A percentile compares a stretch with the other conserved stretches of the same genome.
These are phyloP conservation scores for Yamadazyma epiphylla DNA, from an alignment of 1,139 yeast species.

Conservation along the genomic window DNA sequence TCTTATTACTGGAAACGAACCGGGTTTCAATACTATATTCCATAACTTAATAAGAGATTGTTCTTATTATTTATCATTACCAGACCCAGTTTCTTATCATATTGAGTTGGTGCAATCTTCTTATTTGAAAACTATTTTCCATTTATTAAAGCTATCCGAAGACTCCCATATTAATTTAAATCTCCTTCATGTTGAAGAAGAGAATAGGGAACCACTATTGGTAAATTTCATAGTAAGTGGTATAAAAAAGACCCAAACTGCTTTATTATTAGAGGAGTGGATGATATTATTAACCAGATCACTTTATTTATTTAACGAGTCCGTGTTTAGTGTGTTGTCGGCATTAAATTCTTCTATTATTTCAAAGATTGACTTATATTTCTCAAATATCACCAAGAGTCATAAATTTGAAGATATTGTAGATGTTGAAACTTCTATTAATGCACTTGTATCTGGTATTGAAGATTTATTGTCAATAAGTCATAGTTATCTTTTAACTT, in stretches of 20 bases:
- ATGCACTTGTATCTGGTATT: slow-evolving; percentile 57
- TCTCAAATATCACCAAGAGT: slow-evolving; percentile 17
- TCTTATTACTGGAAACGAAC: slow-evolving; percentile 55
- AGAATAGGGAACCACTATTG: slow-evolving; percentile 29
- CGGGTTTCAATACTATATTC: slow-evolving; percentile 42
- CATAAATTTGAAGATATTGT: slow-evolving; percentile 16
- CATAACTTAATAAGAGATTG: slow-evolving; percentile 25
- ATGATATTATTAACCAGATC: slow-evolving; percentile 40
- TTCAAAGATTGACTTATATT: slow-evolving; percentile 37
- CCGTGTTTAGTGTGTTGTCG: slow-evolving; percentile 48
- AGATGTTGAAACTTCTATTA: slow-evolving; percentile 45
- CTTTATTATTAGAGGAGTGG: slow-evolving; percentile 47
- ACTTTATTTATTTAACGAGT: slow-evolving; percentile 45
- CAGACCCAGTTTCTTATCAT: slow-evolving; percentile 12
- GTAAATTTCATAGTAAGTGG: slow-evolving; percentile 38
- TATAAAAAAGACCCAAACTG: slow-evolving; percentile 27
- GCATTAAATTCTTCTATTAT: slow-evolving; percentile 50
- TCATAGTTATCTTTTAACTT: slow-evolving; percentile 51
- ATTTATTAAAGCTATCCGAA: slow-evolving; percentile 31
- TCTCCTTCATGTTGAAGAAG: slow-evolving; percentile 29
- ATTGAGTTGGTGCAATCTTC: slow-evolving; percentile 28
- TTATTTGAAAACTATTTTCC: slow-evolving; percentile 27
- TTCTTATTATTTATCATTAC: slow-evolving; percentile 17
- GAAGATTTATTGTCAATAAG: slow-evolving; percentile 60
- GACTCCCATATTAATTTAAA: slow-evolving; percentile 25